Base-by-base conservation (phyloP, 140 eudicot genomes). In the Anethum foeniculum region DNA sequence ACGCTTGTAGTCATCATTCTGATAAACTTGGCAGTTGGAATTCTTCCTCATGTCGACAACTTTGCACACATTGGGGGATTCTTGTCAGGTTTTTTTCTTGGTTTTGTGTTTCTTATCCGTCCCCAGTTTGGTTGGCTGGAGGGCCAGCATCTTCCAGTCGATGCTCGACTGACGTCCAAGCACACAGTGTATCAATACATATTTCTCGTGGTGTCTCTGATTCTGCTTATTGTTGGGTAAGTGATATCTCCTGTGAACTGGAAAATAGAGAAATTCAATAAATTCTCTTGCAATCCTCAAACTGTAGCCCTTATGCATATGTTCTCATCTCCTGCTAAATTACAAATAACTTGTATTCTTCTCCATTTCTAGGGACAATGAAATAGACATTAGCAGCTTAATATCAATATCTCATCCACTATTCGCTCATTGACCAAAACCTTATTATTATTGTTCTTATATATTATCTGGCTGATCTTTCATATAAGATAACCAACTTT, bases 1-100 rank as follows among this genome's bases (percentile, higher is more conserved):
- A 85, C 91, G 16, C 88, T 89, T 48, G 83, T 87, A 67, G 58
- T 83, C 84, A 90, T 90, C 47, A 84, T 90, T 41, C 77, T 82
- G 73, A 90, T 90, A 79, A 90, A 87, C 82, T 67, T 90, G 25
- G 88, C 91, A 0, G 91, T 90, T 1, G 93, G 93, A 71, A 88
- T 89, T 79, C 91, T 89, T 80, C 93, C 93, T 58, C 90, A 89
- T 44, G 91, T 89, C 2, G 90, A 89, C 82, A 89, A 87, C 76
- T 89, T 87, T 78, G 89, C 93, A 25, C 90, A 89, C 77, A 85
- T 89, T 78, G 93, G 93, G 34, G 93, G 93, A 23, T 88, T 90
- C 78, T 80, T 87, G 75, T 46, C 91, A 41, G 93, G 93, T 21
- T 90, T 90, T 77, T 87, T 87, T 18, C 90, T 90, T 51, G 93